Percentiles rank a stretch among this genome's conserved stretches.
phyloP scores from a whole-genome alignment of 1,139 yeast species.

The Casaregolazyma lundiana region DNA sequence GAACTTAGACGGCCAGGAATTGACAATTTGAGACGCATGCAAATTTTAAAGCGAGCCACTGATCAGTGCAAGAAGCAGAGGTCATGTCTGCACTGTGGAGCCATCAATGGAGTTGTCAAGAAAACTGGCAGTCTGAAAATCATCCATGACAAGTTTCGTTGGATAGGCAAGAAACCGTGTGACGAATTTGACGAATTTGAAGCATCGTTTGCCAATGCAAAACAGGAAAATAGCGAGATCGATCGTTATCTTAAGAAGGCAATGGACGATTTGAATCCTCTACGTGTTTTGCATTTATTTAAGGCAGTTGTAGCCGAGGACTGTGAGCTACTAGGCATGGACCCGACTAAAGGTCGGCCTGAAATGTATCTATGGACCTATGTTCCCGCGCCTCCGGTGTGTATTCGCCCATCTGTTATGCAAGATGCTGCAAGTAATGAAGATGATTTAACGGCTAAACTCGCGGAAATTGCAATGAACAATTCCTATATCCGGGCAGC shows the following conservation, averaged over 20 bases:
- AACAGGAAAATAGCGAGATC: constrained; percentile 77
- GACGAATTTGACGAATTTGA: constrained; percentile 87
- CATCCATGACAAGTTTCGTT: constrained; percentile 92
- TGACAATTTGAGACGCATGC: constrained; percentile 91
- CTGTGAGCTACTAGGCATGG: constrained; percentile 89
- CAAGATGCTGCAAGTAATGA: constrained; percentile 92
- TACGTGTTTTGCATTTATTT: constrained; percentile 81
- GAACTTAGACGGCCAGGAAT: constrained; percentile 85
- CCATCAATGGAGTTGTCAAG: constrained; percentile 93
- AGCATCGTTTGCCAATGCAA: constrained; percentile 58
- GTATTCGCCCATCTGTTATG: constrained; percentile 97
- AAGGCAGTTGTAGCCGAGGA: constrained; percentile 81
- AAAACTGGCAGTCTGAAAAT: constrained; percentile 95
- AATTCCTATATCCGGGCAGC: constrained; percentile 91
- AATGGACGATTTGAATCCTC: constrained; percentile 90
- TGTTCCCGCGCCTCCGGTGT: constrained; percentile 97
- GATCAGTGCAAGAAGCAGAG: constrained; percentile 97
- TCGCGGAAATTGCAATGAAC: constrained; percentile 96
- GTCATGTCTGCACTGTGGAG: constrained; percentile 80
- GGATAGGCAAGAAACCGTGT: constrained; percentile 87
- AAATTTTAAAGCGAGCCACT: constrained; percentile 68
- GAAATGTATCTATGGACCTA: constrained; percentile 97
- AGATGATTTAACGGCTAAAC: constrained; percentile 92
- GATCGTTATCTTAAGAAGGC: constrained; percentile 85
- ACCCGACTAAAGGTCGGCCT: constrained; percentile 85